A percentile compares a stretch with the other conserved stretches of the same genome.
Conservation (phyloP, 805 yeast species). For the Starmerella sp. region DNA sequence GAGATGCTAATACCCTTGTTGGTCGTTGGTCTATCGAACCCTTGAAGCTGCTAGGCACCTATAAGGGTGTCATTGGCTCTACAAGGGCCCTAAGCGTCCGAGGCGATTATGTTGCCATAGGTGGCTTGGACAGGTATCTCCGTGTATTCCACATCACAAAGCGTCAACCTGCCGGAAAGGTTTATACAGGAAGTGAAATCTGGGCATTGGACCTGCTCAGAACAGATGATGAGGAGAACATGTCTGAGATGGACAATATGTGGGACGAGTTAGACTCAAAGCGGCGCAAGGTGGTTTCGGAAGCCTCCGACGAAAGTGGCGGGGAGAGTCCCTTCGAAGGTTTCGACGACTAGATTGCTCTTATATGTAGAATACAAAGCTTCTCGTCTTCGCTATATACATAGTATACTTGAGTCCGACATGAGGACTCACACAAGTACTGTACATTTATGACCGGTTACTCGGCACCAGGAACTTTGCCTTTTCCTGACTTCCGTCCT, state of each 20-base stretch:
- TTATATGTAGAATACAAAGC: not conserved
- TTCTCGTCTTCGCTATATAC: not conserved
- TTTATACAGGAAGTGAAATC: constrained; percentile 65
- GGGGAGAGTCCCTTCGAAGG: constrained; percentile 5
- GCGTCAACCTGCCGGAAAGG: constrained; percentile 55
- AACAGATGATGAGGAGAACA: constrained; percentile 12
- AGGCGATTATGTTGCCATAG: constrained; percentile 45
- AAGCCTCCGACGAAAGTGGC: not conserved
- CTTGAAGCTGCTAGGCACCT: constrained; percentile 49
- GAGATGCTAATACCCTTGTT: constrained; percentile 61
- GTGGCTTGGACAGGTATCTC: constrained; percentile 79
- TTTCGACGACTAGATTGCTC: constrained; percentile 5
- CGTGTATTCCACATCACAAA: constrained; percentile 58
- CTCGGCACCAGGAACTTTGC: too few relatives aligned
- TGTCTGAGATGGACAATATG: constrained; percentile 6
- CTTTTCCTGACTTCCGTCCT: too few relatives aligned
- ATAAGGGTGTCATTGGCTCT: constrained; percentile 67
- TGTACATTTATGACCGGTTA: too few relatives aligned
- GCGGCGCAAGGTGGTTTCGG: not conserved
- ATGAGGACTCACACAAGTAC: too few relatives aligned
- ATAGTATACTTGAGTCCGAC: too few relatives aligned
- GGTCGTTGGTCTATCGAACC: constrained; percentile 29
- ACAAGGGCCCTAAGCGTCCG: constrained; percentile 33
- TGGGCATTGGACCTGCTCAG: constrained; percentile 26
- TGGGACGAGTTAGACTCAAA: constrained; percentile 6